These are phyloP conservation scores for Eucalyptus brandiana DNA, from an alignment of 345 rosid species.

Conservation along the genomic window DNA sequence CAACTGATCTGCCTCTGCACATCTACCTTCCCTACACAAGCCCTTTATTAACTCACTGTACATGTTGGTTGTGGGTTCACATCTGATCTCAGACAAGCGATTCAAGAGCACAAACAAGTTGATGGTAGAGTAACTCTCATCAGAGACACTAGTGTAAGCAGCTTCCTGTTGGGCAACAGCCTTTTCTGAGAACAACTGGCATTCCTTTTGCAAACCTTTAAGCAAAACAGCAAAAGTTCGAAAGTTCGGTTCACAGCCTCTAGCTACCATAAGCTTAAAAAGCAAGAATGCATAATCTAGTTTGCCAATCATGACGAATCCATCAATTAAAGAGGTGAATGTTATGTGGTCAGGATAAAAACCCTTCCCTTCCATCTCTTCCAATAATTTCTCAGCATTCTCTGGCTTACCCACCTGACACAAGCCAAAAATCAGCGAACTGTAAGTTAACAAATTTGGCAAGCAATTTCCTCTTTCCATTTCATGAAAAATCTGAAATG, in stretches of 20 bases:
- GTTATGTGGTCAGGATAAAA: conserved; percentile 34
- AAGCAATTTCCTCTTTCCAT: conserved; percentile 32
- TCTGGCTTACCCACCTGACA: conserved; percentile 44
- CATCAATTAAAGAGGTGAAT: conserved; percentile 44
- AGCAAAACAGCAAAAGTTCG: conserved; percentile 38
- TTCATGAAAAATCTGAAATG: conserved; percentile 34
- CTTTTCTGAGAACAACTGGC: conserved; percentile 14
- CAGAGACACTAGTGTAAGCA: conserved; percentile 7
- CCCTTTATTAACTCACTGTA: conserved; percentile 26
- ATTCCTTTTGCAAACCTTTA: conserved; percentile 41
- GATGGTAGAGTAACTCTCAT: conserved; percentile 3
- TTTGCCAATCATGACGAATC: conserved; percentile 38
- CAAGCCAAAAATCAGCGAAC: conserved; percentile 43
- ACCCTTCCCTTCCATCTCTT: conserved; percentile 37
- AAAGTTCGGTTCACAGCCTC: conserved; percentile 44
- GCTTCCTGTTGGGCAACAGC: conserved; percentile 25
- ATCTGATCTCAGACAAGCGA: conserved; percentile 31
- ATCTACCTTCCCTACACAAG: conserved; percentile 41
- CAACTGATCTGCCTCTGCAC: conserved; percentile 30
- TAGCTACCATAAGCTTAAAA: conserved; percentile 22
- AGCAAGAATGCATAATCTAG: conserved; percentile 43
- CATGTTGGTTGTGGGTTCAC: conserved; percentile 23
- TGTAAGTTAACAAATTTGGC: conserved; percentile 43
- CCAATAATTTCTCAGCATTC: conserved; percentile 39
- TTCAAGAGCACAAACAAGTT: conserved; percentile 27